Base-by-base conservation (phyloP, 106 monocot genomes). In the Gastrodia elata region DNA sequence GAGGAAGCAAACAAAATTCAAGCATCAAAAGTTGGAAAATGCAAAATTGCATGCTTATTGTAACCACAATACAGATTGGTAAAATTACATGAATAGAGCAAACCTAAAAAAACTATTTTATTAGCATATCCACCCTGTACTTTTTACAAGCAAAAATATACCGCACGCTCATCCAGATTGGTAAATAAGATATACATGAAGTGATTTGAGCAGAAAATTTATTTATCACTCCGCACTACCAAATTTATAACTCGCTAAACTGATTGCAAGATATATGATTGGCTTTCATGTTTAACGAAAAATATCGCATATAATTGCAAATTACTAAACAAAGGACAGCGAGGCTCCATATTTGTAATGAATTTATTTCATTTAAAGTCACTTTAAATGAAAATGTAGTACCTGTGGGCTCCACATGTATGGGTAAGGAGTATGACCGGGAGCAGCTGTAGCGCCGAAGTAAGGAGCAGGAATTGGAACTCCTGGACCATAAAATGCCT, bases 401-500 rank as follows among this genome's bases (percentile, higher is more conserved):
- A 93, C 92, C 92, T 89, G 89, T 41, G 89, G 87, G 27, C 69
- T 76, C 92, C 92, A 93, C 81, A 93, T 81, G 58, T 85, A 93
- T 73, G 87, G 87, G 79, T 82, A 75, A 76, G 93, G 85, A 73
- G 84, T 78, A 77, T 93, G 92, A 70, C 89, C 86, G 77, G 87
- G 68, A 32, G 81, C 79, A 73, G 85, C 81, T 33, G 83, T 41
- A 22, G 78, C 34, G 58, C 70, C 65, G 26, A 87, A 84, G 78
- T 85, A 93, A 32, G 87, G 79, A 48, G 82, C 84, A 6, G 87
- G 84, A 61, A 93, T 70, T 16, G 80, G 72, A 73, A 93, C 81
- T 73, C 92, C 93, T 24, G 89, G 77, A 35, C 89, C 89, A 83
- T 87, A 93, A 65, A 85, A 93, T 61, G 87, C 89, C 93, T 93